phyloP scores from a whole-genome alignment of 1,284 basidiomycete species.

The Coniophora puteana region DNA sequence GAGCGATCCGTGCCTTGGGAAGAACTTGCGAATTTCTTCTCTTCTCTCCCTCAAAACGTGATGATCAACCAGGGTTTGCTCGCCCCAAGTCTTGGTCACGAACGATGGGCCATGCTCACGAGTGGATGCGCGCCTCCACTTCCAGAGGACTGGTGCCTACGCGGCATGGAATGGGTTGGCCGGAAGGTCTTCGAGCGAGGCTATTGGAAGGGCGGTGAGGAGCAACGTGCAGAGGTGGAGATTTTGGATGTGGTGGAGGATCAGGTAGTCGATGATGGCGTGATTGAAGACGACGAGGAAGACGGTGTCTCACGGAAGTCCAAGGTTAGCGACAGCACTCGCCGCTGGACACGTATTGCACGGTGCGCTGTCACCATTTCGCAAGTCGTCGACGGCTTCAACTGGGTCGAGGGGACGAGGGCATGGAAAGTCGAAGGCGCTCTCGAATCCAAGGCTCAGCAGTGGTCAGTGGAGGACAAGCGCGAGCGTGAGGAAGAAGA shows the following conservation, averaged over 20 bases:
- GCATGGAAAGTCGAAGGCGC: constrained; percentile 68
- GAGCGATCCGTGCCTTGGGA: constrained; percentile 86
- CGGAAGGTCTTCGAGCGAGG: constrained; percentile 86
- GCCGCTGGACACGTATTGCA: constrained; percentile 73
- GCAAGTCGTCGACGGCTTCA: constrained; percentile 74
- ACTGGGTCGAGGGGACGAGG: constrained; percentile 55
- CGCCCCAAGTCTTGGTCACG: constrained; percentile 20
- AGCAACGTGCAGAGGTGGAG: constrained; percentile 72
- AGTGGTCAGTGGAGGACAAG: constrained; percentile 68
- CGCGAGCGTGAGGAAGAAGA: constrained; percentile 67
- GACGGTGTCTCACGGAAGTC: constrained; percentile 25
- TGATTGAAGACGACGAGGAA: constrained; percentile 70
- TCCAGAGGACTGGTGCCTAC: constrained; percentile 92
- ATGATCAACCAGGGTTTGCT: constrained; percentile 43
- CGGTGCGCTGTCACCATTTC: constrained; percentile 72
- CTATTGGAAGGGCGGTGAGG: constrained; percentile 80
- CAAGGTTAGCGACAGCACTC: constrained; percentile 21
- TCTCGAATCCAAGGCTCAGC: constrained; percentile 65
- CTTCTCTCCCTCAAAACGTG: constrained; percentile 56
- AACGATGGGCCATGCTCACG: constrained; percentile 59
- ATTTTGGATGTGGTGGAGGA: constrained; percentile 67
- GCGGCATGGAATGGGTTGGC: constrained; percentile 95
- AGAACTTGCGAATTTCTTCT: constrained; percentile 65
- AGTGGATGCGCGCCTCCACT: constrained; percentile 69
- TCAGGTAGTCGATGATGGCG: constrained; percentile 62